Base-by-base conservation (phyloP, 352 stramenopile genomes). In the Pythium dissimile region DNA sequence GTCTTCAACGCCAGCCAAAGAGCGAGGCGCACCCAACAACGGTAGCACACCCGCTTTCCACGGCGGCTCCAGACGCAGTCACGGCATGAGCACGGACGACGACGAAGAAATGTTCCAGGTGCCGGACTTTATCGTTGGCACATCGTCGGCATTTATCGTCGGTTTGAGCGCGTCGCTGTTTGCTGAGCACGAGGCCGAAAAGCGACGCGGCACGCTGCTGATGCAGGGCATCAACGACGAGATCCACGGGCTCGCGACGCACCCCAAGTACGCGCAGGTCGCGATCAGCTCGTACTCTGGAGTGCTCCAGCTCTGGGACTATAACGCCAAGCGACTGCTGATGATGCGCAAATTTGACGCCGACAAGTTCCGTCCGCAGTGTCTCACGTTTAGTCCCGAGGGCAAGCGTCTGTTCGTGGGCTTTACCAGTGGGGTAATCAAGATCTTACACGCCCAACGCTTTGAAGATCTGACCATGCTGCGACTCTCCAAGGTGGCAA, bases 61-160 rank as follows among this genome's bases (percentile, higher is more conserved):
- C 1, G 27, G 24, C 50, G 59, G 59, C 24, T 59, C 49, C 20
- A 39, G 39, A n/a, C 45, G 39, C 0, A 51, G 48, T 9, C 45
- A 59, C 47, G 42, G 52, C 3, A 23, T 50, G 18, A 49, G 15
- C 16, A 37, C 28, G 5, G 37, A 65, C 26, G 59, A 61, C 18
- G 69, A 84, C 21, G 64, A 72, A 20, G 77, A 89, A 38, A 50
- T 79, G 52, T 88, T 90, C 55, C 53, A 76, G 0, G 74, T 95
- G 7, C 91, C 93, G 1, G 89, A 98, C 53, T 98, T 98, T 50
- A 69, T 97, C 28, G 91, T 98, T 4, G 82, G 75, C 11, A 98
- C 93, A 1, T 71, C 73, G 0, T 84, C 78, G 20, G 89, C 84
- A 2, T 95, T 96, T 51, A 88, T 97, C 62, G 83, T 97, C 5